Conservation (phyloP, 2,329 filamentous ascomycete genomes). For the Cercospora beticola region DNA sequence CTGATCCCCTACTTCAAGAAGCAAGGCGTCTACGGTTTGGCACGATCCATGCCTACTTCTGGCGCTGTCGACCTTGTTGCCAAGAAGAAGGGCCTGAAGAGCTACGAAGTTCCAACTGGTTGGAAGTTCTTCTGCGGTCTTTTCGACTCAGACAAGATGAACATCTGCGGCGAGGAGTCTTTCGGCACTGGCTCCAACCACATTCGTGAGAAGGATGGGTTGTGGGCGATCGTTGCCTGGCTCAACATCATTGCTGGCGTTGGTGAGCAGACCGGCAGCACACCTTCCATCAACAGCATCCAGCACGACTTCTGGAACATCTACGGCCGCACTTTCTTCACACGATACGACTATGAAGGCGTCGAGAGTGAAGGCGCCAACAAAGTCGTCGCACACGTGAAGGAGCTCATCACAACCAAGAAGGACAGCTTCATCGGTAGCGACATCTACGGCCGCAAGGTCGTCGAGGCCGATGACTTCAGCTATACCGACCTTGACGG, state of each 20-base stretch:
- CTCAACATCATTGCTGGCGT: constrained; percentile 97
- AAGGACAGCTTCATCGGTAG: constrained; percentile 77
- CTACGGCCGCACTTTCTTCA: constrained; percentile 98
- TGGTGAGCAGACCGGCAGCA: constrained; percentile 75
- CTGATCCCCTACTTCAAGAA: constrained; percentile 98
- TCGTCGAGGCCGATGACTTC: constrained; percentile 90
- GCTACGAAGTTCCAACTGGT: constrained; percentile 96
- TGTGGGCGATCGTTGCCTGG: constrained; percentile 98
- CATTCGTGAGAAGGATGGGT: constrained; percentile 97
- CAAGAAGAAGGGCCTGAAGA: constrained; percentile 85
- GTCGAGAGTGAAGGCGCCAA: constrained; percentile 87
- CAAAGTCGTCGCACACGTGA: constrained; percentile 81
- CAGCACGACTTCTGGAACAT: constrained; percentile 96
- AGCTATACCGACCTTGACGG: constrained; percentile 98
- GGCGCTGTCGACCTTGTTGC: constrained; percentile 94
- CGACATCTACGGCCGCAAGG: constrained; percentile 76
- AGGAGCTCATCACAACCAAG: constrained; percentile 69
- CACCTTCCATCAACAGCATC: constrained; percentile 91
- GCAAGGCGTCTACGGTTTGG: constrained; percentile 91
- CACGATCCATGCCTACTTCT: constrained; percentile 96
- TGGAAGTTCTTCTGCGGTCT: constrained; percentile 99
- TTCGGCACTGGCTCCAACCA: constrained; percentile 98
- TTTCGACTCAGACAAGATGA: constrained; percentile 91
- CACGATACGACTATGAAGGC: constrained; percentile 96
- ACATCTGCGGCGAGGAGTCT: constrained; percentile 97